Percentiles rank a stretch among this genome's conserved stretches.
Conservation (phyloP, 2,329 filamentous ascomycete species). For the Aureobasidium sp. region DNA sequence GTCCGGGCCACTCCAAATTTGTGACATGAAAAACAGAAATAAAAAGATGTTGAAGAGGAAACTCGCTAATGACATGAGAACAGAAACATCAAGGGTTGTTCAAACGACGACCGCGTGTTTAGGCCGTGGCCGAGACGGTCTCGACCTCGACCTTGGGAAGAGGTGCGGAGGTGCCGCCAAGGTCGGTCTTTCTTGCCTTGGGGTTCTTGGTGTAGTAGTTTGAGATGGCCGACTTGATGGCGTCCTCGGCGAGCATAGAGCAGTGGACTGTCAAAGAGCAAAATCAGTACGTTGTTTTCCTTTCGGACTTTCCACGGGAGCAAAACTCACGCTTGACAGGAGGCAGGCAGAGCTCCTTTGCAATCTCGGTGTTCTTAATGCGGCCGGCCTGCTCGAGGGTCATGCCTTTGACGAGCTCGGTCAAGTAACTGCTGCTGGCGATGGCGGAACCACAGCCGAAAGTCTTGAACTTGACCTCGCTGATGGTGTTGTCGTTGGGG, state of each 20-base stretch:
- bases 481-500: constrained; percentile 77
- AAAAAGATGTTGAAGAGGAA: background rate
- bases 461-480: constrained; percentile 96
- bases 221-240: constrained; percentile 84
- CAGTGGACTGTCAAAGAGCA: constrained; percentile 64
- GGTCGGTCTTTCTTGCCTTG: constrained; percentile 63
- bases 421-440: constrained; percentile 88
- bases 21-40: background rate
- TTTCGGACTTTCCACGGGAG: background rate
- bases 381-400: constrained; percentile 86
- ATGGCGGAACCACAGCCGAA: constrained; percentile 94
- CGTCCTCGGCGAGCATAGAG: constrained; percentile 87
- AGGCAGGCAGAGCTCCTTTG: constrained; percentile 85
- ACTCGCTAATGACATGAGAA: constrained; percentile 15
- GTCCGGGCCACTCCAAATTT: constrained; percentile 12
- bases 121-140: constrained; percentile 35
- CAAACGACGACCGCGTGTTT: background rate
- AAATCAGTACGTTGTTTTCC: constrained; percentile 7
- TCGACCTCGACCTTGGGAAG: constrained; percentile 60
- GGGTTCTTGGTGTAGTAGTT: constrained; percentile 92
- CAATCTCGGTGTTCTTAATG: constrained; percentile 96
- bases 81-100: constrained; percentile 2
- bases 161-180: constrained; percentile 65
- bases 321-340: constrained; percentile 70
- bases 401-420: constrained; percentile 92